These are phyloP conservation scores for Ochetophila trinervis DNA, from an alignment of 306 rosid species.

Conservation along the genomic window DNA sequence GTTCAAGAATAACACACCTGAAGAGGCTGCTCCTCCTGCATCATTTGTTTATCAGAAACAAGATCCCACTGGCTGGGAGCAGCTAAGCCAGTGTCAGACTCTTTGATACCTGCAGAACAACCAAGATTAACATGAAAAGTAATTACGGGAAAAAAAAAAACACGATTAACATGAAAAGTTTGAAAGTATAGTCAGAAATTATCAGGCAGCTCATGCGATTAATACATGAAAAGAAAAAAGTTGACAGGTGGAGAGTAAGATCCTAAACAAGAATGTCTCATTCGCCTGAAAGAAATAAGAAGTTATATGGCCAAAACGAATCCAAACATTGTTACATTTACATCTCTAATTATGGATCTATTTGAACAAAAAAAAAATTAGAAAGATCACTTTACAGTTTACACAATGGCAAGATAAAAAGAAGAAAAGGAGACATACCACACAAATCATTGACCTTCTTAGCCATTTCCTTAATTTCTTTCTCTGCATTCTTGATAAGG, in stretches of 20 bases:
- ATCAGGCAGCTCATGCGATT: background rate
- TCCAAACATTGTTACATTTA: too few relatives aligned
- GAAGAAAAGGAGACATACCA: background rate
- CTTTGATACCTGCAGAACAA: slow-evolving; percentile 72
- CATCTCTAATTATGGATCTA: too few relatives aligned
- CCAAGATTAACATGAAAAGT: background rate
- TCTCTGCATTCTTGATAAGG: slow-evolving; percentile 61
- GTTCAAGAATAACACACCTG: slow-evolving; percentile 51
- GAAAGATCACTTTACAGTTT: too few relatives aligned
- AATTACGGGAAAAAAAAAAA: too few relatives aligned
- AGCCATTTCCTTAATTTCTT: slow-evolving; percentile 83
- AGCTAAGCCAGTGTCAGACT: slow-evolving; percentile 98
- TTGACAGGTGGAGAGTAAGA: too few relatives aligned
- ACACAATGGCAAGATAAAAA: background rate
- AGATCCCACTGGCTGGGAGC: slow-evolving; percentile 99
- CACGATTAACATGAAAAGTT: background rate
- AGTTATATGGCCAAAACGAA: too few relatives aligned
- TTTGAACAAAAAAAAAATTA: too few relatives aligned
- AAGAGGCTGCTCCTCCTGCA: slow-evolving; percentile 99
- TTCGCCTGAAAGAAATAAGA: too few relatives aligned
- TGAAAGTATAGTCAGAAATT: background rate
- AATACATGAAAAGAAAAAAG: too few relatives aligned
- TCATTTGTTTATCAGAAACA: slow-evolving; percentile 99
- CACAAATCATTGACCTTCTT: slow-evolving; percentile 50
- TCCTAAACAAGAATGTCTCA: too few relatives aligned